Base-by-base conservation (phyloP, 352 stramenopile species). In the Aphanomyces stellatus region DNA sequence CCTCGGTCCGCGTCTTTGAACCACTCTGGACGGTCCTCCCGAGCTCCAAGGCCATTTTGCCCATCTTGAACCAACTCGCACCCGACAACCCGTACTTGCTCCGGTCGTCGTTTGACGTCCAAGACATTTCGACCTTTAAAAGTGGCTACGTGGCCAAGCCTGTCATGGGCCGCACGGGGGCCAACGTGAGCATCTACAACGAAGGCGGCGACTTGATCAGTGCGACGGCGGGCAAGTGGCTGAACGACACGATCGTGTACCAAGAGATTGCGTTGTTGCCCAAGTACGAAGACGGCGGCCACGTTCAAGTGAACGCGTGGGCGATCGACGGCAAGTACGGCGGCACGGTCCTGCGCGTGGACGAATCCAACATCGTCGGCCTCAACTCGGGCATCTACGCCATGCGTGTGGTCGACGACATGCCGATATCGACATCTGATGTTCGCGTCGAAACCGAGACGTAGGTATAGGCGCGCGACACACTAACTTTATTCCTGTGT, bases 281-380 rank as follows among this genome's bases (percentile, higher is more conserved):
- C 17, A 59, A 67, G 49, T 59, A 59, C 22, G 60, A 67, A 24
- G 60, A 67, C 49, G 60, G 28, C 60, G 33, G 48, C 17, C 57
- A 67, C 49, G 60, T 67, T 4, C 60, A 67, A 28, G 60, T 67
- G 3, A 67, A 67, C 49, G 51, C 60, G 8, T 67, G 60, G 60
- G 60, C 60, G n/a, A 67, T 67, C 37, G 49, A 67, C 28, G 60
- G 60, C 11, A n/a, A 59, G 17, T 67, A 67, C 33, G 60, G 60
- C 24, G 60, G 60, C 41, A 67, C 60, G 19, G 60, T 67, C 11
- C 46, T 67, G 6, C 60, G 60, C 4, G 51, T 67, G 11, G 60
- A 67, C 49, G 60, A 67, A 33, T 67, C 60, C 46, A 67, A 67
- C n/a, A 67, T 67, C 41, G 40, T 67, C 60, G 60, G 60, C 8